These are phyloP conservation scores for Penicillium cinerascens DNA, from an alignment of 495 filamentous ascomycete species.

Conservation along the genomic window DNA sequence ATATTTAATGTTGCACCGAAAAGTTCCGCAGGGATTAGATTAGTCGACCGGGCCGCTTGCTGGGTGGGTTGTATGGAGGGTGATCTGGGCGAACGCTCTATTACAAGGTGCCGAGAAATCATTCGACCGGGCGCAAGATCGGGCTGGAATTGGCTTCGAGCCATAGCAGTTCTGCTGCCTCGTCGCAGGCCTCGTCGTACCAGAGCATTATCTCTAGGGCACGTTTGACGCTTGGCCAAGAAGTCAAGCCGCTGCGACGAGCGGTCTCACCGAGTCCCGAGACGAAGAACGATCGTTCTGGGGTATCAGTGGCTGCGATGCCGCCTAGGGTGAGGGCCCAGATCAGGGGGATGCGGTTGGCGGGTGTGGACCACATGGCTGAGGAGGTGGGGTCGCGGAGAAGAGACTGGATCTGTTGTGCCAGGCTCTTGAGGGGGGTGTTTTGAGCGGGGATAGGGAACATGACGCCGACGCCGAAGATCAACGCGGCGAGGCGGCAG, in stretches of 20 bases:
- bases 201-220: conserved; percentile 31
- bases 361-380: conserved; percentile 21
- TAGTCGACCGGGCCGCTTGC: not conserved
- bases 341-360: conserved; percentile 22
- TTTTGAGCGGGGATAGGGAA: conserved; percentile 40
- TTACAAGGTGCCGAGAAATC: not conserved
- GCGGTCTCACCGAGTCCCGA: conserved; percentile 18
- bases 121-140: not conserved
- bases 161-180: conserved; percentile 28
- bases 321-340: conserved; percentile 39
- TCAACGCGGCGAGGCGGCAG: conserved; percentile 31
- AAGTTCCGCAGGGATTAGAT: no score
- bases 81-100: not conserved
- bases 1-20: no score
- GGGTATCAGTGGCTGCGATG: conserved; percentile 27
- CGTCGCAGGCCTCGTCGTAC: conserved; percentile 36
- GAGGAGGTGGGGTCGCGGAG: conserved; percentile 13
- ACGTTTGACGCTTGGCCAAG: conserved; percentile 24
- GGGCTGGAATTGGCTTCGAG: conserved; percentile 12
- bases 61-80: not conserved
- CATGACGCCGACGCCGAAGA: conserved; percentile 38
- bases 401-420: conserved; percentile 20
- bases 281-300: conserved; percentile 33
- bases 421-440: conserved; percentile 28
- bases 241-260: conserved; percentile 13